These are phyloP conservation scores for Scytalidium lignicola DNA, from an alignment of 2,329 filamentous ascomycete genomes.

Conservation along the genomic window DNA sequence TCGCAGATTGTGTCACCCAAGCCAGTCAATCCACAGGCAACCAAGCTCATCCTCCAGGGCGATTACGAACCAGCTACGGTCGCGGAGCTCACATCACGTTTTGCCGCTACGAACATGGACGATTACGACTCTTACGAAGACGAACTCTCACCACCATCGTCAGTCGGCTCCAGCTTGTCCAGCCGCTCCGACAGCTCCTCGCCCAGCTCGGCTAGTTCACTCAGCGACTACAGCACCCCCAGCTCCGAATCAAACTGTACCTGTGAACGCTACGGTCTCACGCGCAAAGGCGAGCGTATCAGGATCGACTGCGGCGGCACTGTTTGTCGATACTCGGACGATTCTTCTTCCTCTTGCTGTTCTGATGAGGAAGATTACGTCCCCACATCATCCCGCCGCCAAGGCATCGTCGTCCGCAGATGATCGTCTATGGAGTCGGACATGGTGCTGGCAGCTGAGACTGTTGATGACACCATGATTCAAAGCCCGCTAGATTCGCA, in stretches of 20 bases:
- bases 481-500: constrained; percentile 1
- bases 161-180: constrained; percentile 66
- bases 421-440: constrained; percentile 12
- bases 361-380: constrained; percentile 57
- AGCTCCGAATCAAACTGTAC: constrained; percentile 78
- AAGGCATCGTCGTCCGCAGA: constrained; percentile 54
- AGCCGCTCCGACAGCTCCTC: constrained; percentile 70
- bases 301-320: constrained; percentile 92
- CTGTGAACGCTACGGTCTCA: constrained; percentile 96
- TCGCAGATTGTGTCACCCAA: constrained; percentile 89
- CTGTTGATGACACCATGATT: constrained; percentile 6
- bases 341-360: constrained; percentile 64
- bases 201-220: constrained; percentile 58
- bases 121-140: constrained; percentile 48
- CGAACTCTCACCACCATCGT: constrained; percentile 57
- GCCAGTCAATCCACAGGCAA: constrained; percentile 82
- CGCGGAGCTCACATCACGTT: constrained; percentile 74
- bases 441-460: constrained; percentile 1
- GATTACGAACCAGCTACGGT: constrained; percentile 71
- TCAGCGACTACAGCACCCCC: constrained; percentile 75
- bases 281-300: constrained; percentile 84
- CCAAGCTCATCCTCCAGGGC: constrained; percentile 77
- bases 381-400: constrained; percentile 52
- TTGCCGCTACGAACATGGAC: constrained; percentile 57
- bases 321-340: constrained; percentile 77